Conservation (phyloP, 768 basidiomycete species). For the Suillus americanus region DNA sequence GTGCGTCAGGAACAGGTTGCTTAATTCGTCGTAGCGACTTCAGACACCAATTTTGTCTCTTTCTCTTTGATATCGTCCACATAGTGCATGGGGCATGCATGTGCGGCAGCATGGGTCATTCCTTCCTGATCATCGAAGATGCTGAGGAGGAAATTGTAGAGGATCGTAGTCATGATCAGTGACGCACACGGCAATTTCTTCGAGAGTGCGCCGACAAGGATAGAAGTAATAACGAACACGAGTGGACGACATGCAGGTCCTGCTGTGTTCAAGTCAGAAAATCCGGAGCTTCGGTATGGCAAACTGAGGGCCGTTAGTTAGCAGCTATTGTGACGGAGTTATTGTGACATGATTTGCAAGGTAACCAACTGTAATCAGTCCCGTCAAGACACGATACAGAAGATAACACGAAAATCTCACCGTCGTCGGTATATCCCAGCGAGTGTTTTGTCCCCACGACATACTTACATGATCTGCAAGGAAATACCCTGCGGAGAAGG, state of each 20-base stretch:
- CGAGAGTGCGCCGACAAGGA: too few relatives aligned
- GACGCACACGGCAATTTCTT: too few relatives aligned
- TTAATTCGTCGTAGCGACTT: too few relatives aligned
- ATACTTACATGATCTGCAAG: background rate
- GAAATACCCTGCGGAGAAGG: background rate
- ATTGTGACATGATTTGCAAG: background rate
- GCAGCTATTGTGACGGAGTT: background rate
- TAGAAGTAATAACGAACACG: conserved; percentile 1
- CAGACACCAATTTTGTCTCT: too few relatives aligned
- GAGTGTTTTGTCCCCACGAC: background rate
- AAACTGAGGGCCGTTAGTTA: background rate
- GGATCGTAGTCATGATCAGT: too few relatives aligned
- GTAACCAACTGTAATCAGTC: background rate
- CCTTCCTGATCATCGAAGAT: too few relatives aligned
- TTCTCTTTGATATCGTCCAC: too few relatives aligned
- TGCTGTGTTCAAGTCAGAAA: background rate
- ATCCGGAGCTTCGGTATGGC: background rate
- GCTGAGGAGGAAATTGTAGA: too few relatives aligned
- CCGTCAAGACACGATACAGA: background rate
- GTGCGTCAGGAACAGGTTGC: too few relatives aligned
- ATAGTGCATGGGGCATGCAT: too few relatives aligned
- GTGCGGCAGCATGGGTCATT: too few relatives aligned
- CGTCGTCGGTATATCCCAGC: background rate
- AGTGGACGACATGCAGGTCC: background rate
- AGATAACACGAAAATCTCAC: background rate